Conservation (phyloP, 169 alveolate genomes). For the Plasmodium knowlesi region DNA sequence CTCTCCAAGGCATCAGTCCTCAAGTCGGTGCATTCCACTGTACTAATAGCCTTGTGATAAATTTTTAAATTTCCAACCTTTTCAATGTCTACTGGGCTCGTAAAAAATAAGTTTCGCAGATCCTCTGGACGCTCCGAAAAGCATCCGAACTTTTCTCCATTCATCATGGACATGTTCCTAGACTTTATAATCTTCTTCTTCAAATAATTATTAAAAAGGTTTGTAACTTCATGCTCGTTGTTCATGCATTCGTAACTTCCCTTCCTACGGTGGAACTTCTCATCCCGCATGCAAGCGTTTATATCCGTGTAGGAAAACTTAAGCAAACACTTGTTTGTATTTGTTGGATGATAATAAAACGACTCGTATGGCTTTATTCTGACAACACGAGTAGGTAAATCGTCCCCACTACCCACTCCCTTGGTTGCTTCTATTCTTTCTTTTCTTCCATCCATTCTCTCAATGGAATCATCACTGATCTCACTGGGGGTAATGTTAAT, state of each 20-base stretch:
- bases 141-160: slow-evolving; percentile 3
- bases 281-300: background rate
- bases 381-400: background rate
- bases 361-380: slow-evolving; percentile 51
- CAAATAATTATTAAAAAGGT: slow-evolving; percentile 23
- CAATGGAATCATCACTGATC: background rate
- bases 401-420: background rate
- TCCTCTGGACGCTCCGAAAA: slow-evolving; percentile 5
- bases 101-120: slow-evolving; percentile 8
- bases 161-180: slow-evolving; percentile 7
- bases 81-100: slow-evolving; percentile 55
- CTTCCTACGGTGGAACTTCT: background rate
- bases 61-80: slow-evolving; percentile 39
- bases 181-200: slow-evolving; percentile 49
- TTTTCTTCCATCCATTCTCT: too few relatives aligned
- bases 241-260: slow-evolving; percentile 22
- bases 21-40: background rate
- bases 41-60: slow-evolving; percentile 13
- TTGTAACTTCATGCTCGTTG: slow-evolving; percentile 4
- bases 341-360: slow-evolving; percentile 48
- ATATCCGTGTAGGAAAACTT: slow-evolving; percentile 42
- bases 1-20: background rate
- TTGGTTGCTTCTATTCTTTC: background rate
- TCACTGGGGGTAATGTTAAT: background rate
- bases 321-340: slow-evolving; percentile 32